Percentiles rank a stretch among this genome's conserved stretches.
These are phyloP conservation scores for Boletus rubescentipes DNA, from an alignment of 768 basidiomycete species.

Conservation along the genomic window DNA sequence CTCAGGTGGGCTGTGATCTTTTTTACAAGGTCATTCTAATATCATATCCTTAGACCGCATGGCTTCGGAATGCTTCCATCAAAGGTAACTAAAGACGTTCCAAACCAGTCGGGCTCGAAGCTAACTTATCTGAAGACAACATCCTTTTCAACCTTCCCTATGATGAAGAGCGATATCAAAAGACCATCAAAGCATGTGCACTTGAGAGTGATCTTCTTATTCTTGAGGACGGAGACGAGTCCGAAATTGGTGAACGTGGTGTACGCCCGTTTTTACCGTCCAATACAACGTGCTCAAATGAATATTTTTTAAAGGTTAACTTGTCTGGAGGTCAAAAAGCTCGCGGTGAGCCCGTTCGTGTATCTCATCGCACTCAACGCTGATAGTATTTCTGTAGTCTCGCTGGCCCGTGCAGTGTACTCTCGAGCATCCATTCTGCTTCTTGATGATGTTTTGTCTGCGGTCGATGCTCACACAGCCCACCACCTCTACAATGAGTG, in stretches of 20 bases:
- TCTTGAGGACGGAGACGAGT: constrained; percentile 83
- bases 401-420: constrained; percentile 84
- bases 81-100: constrained; percentile 19
- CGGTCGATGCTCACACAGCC: constrained; percentile 85
- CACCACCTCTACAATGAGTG: constrained; percentile 80
- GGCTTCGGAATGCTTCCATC: constrained; percentile 69
- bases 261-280: constrained; percentile 35
- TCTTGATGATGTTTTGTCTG: constrained; percentile 75
- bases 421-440: constrained; percentile 80
- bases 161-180: constrained; percentile 69
- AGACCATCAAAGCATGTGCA: constrained; percentile 76
- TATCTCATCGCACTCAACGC: neutral
- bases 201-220: constrained; percentile 75
- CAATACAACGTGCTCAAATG: neutral
- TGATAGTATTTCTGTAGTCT: constrained; percentile 43
- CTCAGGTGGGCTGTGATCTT: constrained; percentile 48
- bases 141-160: constrained; percentile 81
- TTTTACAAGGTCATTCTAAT: constrained; percentile 3
- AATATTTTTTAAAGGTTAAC: constrained; percentile 24
- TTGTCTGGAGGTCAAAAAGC: constrained; percentile 64
- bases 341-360: constrained; percentile 42
- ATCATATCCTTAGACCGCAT: constrained; percentile 44
- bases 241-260: constrained; percentile 86
- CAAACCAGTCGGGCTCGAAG: constrained; percentile 38
- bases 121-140: constrained; percentile 44